A percentile compares a stretch with the other conserved stretches of the same genome.
phyloP scores from a whole-genome alignment of 768 basidiomycete genomes.

The Pleurotus ostreatus region DNA sequence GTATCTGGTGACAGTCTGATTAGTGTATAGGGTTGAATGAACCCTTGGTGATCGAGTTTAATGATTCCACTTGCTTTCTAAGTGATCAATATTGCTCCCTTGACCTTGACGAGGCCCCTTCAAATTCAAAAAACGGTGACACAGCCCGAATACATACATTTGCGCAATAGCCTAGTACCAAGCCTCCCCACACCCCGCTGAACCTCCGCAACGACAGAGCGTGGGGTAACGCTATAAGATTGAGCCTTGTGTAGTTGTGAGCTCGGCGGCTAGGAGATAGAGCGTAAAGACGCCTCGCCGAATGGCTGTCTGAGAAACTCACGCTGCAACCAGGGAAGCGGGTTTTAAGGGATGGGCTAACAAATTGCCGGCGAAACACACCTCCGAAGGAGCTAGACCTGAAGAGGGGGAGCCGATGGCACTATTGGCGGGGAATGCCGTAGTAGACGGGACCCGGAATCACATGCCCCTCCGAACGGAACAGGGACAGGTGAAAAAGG shows the following conservation, averaged over 20 bases:
- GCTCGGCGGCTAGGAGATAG: slow-evolving; percentile 91
- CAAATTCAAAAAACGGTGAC: too few relatives aligned
- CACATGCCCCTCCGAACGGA: slow-evolving; percentile 36
- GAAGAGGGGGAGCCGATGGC: slow-evolving; percentile 29
- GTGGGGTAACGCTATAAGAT: background rate
- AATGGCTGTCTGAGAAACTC: too few relatives aligned
- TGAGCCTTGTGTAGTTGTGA: slow-evolving; percentile 44
- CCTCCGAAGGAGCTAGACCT: background rate
- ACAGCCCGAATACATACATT: too few relatives aligned
- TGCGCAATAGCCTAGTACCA: too few relatives aligned
- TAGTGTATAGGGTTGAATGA: too few relatives aligned
- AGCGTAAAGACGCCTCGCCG: slow-evolving; percentile 42
- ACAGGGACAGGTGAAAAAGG: slow-evolving; percentile 21
- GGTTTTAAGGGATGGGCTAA: background rate
- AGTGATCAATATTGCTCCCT: too few relatives aligned
- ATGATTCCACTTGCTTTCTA: too few relatives aligned
- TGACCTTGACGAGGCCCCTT: too few relatives aligned
- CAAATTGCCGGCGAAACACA: background rate
- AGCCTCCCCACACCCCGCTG: background rate
- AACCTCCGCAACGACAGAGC: background rate
- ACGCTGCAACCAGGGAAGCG: background rate
- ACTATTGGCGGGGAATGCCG: slow-evolving; percentile 11
- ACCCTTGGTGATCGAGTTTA: too few relatives aligned
- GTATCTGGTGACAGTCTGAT: too few relatives aligned
- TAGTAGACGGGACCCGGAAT: slow-evolving; percentile 23